A percentile compares a stretch with the other conserved stretches of the same genome.
Conservation (phyloP, 2,329 filamentous ascomycete species). For the Colletotrichum shisoi region DNA sequence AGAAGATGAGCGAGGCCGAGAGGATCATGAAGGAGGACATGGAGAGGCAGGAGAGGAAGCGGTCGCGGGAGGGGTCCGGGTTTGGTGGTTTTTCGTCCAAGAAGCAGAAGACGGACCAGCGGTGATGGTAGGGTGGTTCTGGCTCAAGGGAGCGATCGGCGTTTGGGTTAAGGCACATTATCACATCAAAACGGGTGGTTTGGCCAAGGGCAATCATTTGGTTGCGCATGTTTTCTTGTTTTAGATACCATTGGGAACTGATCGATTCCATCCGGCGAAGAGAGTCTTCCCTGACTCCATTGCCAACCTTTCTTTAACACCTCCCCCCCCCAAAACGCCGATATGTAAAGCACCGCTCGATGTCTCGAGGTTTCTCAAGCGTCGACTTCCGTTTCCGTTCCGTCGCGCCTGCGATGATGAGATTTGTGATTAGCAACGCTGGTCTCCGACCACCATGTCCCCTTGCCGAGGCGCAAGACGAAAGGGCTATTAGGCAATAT, state of each 20-base stretch:
- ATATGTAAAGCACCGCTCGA: slow-evolving; percentile 37
- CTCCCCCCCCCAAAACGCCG: slow-evolving; percentile 46
- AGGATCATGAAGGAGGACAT: slow-evolving; percentile 88
- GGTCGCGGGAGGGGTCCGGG: slow-evolving; percentile 59
- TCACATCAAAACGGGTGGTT: slow-evolving; percentile 3
- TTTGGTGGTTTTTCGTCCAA: slow-evolving; percentile 60
- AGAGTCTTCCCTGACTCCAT: slow-evolving; percentile 32
- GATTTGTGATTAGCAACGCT: slow-evolving; percentile 25
- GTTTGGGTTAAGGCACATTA: slow-evolving; percentile 22
- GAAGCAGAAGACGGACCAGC: slow-evolving; percentile 55
- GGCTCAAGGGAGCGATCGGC: slow-evolving; percentile 2
- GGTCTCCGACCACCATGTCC: background rate
- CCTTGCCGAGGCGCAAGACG: background rate
- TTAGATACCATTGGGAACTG: slow-evolving; percentile 46
- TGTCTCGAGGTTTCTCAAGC: slow-evolving; percentile 43
- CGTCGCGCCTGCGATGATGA: slow-evolving; percentile 57
- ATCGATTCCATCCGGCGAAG: slow-evolving; percentile 30
- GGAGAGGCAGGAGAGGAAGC: slow-evolving; percentile 76
- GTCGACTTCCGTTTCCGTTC: slow-evolving; percentile 62
- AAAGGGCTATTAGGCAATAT: no score
- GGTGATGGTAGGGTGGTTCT: background rate
- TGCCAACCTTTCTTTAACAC: slow-evolving; percentile 20
- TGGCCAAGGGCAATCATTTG: background rate
- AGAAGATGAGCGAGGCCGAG: slow-evolving; percentile 88
- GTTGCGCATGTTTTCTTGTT: slow-evolving; percentile 21